A percentile compares a stretch with the other conserved stretches of the same genome.
phyloP scores from a whole-genome alignment of 1,284 basidiomycete genomes.

The Thelephora terrestris region DNA sequence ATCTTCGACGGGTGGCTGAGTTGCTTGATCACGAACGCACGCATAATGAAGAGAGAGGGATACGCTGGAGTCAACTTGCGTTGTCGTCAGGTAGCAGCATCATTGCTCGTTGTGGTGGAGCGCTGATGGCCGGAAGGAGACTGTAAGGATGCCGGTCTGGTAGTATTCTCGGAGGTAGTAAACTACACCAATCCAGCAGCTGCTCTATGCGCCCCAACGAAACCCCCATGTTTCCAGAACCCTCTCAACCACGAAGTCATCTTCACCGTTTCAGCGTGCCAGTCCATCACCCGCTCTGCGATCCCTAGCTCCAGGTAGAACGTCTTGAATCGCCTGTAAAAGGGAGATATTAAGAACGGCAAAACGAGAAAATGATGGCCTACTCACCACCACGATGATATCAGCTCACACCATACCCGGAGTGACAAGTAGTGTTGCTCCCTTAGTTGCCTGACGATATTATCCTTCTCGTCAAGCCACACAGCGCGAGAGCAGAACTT shows the following conservation, averaged over 20 bases:
- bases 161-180: not conserved
- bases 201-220: conserved; percentile 56
- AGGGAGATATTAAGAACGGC: conserved; percentile 7
- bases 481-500: conserved; percentile 83
- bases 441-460: conserved; percentile 37
- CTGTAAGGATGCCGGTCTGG: not conserved
- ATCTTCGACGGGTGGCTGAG: conserved; percentile 70
- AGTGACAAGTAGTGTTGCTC: conserved; percentile 43
- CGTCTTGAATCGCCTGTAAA: conserved; percentile 47
- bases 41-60: conserved; percentile 40
- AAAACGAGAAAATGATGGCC: conserved; percentile 4
- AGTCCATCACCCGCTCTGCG: conserved; percentile 57
- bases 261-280: conserved; percentile 51
- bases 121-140: not conserved
- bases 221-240: conserved; percentile 38
- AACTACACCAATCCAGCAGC: conserved; percentile 46
- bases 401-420: conserved; percentile 40
- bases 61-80: not conserved
- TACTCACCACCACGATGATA: conserved; percentile 58
- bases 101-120: not conserved
- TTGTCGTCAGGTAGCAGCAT: not conserved
- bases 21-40: conserved; percentile 66
- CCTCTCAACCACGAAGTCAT: conserved; percentile 59
- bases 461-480: conserved; percentile 70
- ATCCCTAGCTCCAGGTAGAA: conserved; percentile 41